phyloP scores from a whole-genome alignment of 768 basidiomycete genomes.

The Fistulinella prunicolor region DNA sequence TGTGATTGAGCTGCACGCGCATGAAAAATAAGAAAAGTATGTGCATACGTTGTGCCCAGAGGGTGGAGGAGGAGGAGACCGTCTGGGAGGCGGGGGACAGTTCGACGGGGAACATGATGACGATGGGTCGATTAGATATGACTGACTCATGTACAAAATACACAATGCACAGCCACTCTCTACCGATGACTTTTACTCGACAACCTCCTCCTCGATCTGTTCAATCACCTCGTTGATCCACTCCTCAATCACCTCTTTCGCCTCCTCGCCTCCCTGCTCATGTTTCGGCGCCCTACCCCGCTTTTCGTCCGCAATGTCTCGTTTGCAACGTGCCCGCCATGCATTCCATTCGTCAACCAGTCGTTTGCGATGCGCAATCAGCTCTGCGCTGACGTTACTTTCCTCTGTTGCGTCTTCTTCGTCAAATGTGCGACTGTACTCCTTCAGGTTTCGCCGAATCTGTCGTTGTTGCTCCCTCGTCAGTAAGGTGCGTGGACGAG shows the following conservation, averaged over 20 bases:
- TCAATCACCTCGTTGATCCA: conserved; percentile 94
- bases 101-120: conserved; percentile 32
- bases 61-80: conserved; percentile 47
- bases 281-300: conserved; percentile 36
- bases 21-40: neutral
- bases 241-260: conserved; percentile 88
- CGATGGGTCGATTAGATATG: conserved; percentile 21
- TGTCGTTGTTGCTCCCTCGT: conserved; percentile 84
- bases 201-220: conserved; percentile 80
- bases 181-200: too few species aligned
- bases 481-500: conserved; percentile 86
- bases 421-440: conserved; percentile 89
- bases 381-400: conserved; percentile 90
- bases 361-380: conserved; percentile 84
- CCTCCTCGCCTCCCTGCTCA: conserved; percentile 44
- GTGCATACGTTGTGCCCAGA: conserved; percentile 73
- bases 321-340: conserved; percentile 76
- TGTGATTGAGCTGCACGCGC: neutral
- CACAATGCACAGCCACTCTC: conserved; percentile 26
- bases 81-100: conserved; percentile 29
- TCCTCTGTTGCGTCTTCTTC: conserved; percentile 97
- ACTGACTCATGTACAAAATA: neutral
- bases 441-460: conserved; percentile 84
- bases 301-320: conserved; percentile 59
- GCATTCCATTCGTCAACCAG: conserved; percentile 99